These are phyloP conservation scores for Pseudonitzschia delicatissima DNA, from an alignment of 108 stramenopile genomes.

Conservation along the genomic window DNA sequence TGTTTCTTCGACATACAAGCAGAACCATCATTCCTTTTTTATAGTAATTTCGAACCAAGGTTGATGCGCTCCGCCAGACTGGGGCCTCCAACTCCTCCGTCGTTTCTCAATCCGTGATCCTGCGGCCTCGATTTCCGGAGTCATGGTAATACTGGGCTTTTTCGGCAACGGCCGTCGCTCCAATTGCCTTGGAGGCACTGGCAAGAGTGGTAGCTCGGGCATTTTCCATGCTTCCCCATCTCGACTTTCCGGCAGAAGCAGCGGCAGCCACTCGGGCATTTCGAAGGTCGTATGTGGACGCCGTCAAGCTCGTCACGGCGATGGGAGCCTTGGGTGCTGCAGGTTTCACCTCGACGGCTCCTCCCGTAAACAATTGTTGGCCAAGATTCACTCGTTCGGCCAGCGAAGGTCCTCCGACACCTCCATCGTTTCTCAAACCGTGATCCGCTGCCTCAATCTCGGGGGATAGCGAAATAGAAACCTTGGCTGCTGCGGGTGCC, in stretches of 20 bases:
- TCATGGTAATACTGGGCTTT: too few relatives aligned
- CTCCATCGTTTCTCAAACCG: slow-evolving; percentile 56
- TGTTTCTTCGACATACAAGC: not conserved
- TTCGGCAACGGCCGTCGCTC: too few relatives aligned
- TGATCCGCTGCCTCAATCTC: slow-evolving; percentile 56
- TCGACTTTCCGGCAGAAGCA: slow-evolving; percentile 55
- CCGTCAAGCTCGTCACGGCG: not conserved
- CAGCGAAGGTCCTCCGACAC: slow-evolving; percentile 48
- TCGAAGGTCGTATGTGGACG: slow-evolving; percentile 24
- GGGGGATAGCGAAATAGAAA: slow-evolving; percentile 2
- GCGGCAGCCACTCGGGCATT: slow-evolving; percentile 47
- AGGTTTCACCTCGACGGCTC: slow-evolving; percentile 1
- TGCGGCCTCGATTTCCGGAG: slow-evolving; percentile 46
- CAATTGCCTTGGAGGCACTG: not conserved
- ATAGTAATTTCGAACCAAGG: too few relatives aligned
- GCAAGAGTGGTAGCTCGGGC: slow-evolving; percentile 11
- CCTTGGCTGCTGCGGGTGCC: not conserved
- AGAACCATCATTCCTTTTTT: too few relatives aligned
- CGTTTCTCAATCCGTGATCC: slow-evolving; percentile 54
- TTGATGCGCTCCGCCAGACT: slow-evolving; percentile 48
- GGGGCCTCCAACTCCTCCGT: slow-evolving; percentile 57
- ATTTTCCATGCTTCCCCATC: slow-evolving; percentile 63
- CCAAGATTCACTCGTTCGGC: slow-evolving; percentile 53
- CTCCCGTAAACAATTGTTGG: slow-evolving; percentile 15
- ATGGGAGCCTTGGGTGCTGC: not conserved